phyloP scores from a whole-genome alignment of 2,329 filamentous ascomycete species.

The Byssothecium circinans region DNA sequence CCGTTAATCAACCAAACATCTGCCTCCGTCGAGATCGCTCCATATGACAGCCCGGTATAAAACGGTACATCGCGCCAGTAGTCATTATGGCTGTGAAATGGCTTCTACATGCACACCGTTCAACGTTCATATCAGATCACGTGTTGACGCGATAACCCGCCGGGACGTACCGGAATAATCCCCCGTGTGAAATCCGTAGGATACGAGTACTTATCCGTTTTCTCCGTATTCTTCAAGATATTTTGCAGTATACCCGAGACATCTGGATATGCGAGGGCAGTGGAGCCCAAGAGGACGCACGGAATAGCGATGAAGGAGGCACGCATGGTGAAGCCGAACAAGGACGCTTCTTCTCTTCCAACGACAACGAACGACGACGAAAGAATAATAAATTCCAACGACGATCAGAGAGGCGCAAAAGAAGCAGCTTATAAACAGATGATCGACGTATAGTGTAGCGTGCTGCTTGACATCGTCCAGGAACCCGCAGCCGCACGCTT shows the following conservation, averaged over 20 bases:
- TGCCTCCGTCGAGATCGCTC: constrained; percentile 61
- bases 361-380: neutral
- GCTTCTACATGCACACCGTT: constrained; percentile 45
- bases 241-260: constrained; percentile 55
- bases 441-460: no score
- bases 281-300: constrained; percentile 16
- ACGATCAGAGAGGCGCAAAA: neutral
- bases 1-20: constrained; percentile 63
- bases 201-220: constrained; percentile 57
- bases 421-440: neutral
- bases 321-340: constrained; percentile 18
- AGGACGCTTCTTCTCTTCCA: neutral
- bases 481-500: constrained; percentile 4
- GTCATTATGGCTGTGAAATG: constrained; percentile 62
- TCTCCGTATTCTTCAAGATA: constrained; percentile 58
- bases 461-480: no score
- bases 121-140: neutral
- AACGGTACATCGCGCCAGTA: constrained; percentile 57
- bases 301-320: constrained; percentile 11
- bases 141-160: neutral
- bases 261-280: constrained; percentile 40
- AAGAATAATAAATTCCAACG: neutral
- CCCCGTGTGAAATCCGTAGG: constrained; percentile 64
- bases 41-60: constrained; percentile 58
- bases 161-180: constrained; percentile 55